Percentiles rank a stretch among this genome's conserved stretches.
Evolutionary conservation across 2,329 filamentous ascomycete species (phyloP).

Genomic region (Cucurbitaria berberidis): DNA sequence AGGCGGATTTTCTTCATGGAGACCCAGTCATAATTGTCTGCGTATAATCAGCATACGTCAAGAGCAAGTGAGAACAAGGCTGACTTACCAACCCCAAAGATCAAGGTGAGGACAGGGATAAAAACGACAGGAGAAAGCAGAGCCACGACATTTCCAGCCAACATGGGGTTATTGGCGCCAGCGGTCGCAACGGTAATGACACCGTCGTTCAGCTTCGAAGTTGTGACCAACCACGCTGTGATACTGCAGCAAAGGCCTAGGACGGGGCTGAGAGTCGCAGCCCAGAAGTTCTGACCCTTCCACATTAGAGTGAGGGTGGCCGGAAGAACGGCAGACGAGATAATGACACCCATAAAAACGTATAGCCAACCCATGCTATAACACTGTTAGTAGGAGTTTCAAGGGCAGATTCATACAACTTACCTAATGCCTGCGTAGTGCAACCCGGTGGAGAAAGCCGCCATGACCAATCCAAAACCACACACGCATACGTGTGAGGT

Average conservation of each 20-base stretch:
- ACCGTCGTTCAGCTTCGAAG: conserved; percentile 41
- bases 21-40: conserved; percentile 81
- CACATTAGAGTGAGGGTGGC: conserved; percentile 81
- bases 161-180: conserved; percentile 79
- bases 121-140: conserved; percentile 77
- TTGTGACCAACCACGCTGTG: conserved; percentile 53
- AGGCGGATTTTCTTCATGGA: conserved; percentile 80
- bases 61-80: not conserved
- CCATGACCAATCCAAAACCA: conserved; percentile 79
- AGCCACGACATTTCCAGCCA: conserved; percentile 83
- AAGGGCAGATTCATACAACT: not conserved
- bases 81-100: conserved; percentile 58
- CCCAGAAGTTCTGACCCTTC: conserved; percentile 77
- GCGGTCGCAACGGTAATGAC: conserved; percentile 50
- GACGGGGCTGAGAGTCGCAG: conserved; percentile 70
- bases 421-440: conserved; percentile 41
- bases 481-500: conserved; percentile 77
- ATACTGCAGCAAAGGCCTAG: conserved; percentile 72
- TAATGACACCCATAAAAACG: conserved; percentile 88
- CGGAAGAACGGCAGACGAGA: conserved; percentile 82
- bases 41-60: conserved; percentile 66
- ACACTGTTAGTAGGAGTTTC: not conserved
- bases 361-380: conserved; percentile 80
- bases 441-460: conserved; percentile 77
- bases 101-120: conserved; percentile 73